These are phyloP conservation scores for Candida tropicalis DNA, from an alignment of 1,139 yeast genomes.

Conservation along the genomic window DNA sequence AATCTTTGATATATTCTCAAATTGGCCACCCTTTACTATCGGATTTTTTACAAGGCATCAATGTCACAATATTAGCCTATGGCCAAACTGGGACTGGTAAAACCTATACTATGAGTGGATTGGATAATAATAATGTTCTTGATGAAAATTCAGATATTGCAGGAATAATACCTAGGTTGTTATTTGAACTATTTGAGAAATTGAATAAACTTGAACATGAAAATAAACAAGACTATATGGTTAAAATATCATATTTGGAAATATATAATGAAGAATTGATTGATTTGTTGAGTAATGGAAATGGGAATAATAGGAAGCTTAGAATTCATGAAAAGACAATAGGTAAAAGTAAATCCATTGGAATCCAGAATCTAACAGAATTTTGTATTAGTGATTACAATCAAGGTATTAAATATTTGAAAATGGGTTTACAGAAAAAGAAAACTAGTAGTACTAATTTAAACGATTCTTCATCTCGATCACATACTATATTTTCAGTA, in stretches of 20 bases:
- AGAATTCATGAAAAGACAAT: slow-evolving; percentile 51
- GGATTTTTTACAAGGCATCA: slow-evolving; percentile 69
- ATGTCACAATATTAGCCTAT: slow-evolving; percentile 82
- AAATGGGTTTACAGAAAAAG: slow-evolving; percentile 57
- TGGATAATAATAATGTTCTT: slow-evolving; percentile 15
- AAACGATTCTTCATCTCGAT: slow-evolving; percentile 70
- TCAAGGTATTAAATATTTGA: slow-evolving; percentile 56
- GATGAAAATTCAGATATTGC: slow-evolving; percentile 33
- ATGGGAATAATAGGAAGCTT: slow-evolving; percentile 43
- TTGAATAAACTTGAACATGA: slow-evolving; percentile 40
- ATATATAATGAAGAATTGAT: slow-evolving; percentile 71
- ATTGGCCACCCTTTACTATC: slow-evolving; percentile 67
- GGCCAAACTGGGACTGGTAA: slow-evolving; percentile 94
- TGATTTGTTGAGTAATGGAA: slow-evolving; percentile 55
- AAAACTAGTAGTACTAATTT: slow-evolving; percentile 71
- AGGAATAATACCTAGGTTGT: slow-evolving; percentile 71
- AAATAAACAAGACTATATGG: slow-evolving; percentile 49
- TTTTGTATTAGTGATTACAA: slow-evolving; percentile 52
- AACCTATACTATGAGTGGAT: slow-evolving; percentile 76
- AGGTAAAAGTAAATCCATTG: slow-evolving; percentile 17
- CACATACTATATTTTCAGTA: slow-evolving; percentile 73
- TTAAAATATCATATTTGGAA: slow-evolving; percentile 73
- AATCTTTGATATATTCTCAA: slow-evolving; percentile 54
- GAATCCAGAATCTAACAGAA: slow-evolving; percentile 60
- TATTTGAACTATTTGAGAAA: slow-evolving; percentile 54